Percentiles rank a stretch among this genome's conserved stretches.
Evolutionary conservation across 1,284 basidiomycete genomes (phyloP).

Genomic region (Peniophora sp.): DNA sequence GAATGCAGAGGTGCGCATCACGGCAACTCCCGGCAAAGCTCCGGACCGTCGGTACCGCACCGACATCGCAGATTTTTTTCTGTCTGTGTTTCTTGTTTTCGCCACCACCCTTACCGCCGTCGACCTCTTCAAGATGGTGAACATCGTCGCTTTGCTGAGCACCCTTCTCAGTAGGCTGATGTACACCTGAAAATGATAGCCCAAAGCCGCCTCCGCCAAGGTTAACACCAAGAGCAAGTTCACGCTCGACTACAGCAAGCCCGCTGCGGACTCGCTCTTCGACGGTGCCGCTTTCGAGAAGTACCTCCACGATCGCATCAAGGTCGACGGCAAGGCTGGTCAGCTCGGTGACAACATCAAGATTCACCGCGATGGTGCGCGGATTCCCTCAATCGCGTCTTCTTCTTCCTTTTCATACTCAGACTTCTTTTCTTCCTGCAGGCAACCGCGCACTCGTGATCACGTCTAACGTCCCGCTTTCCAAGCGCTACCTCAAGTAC

Average conservation of each 20-base stretch:
- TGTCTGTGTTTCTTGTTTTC: background rate
- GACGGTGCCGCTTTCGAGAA: slow-evolving; percentile 89
- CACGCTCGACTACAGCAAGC: slow-evolving; percentile 91
- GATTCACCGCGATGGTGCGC: slow-evolving; percentile 76
- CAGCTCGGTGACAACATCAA: slow-evolving; percentile 84
- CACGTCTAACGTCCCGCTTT: slow-evolving; percentile 78
- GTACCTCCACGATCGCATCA: slow-evolving; percentile 91
- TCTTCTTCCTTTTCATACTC: background rate
- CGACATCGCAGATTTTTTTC: background rate
- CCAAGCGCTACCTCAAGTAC: slow-evolving; percentile 91
- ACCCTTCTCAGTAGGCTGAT: slow-evolving; percentile 87
- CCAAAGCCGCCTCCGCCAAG: slow-evolving; percentile 68
- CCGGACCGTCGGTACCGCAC: too few species aligned
- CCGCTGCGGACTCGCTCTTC: slow-evolving; percentile 85
- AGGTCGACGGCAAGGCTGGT: slow-evolving; percentile 75
- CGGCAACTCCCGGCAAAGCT: background rate
- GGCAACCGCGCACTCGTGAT: slow-evolving; percentile 75
- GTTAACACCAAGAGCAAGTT: slow-evolving; percentile 81
- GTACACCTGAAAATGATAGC: slow-evolving; percentile 29
- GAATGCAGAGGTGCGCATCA: too few species aligned
- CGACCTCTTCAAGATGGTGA: slow-evolving; percentile 53
- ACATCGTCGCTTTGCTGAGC: slow-evolving; percentile 82
- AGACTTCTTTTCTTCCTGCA: slow-evolving; percentile 15
- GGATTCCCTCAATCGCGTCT: background rate
- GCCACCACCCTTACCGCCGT: slow-evolving; percentile 5